Conservation (phyloP, 1,284 basidiomycete genomes). For the Cryptococcus sp. region DNA sequence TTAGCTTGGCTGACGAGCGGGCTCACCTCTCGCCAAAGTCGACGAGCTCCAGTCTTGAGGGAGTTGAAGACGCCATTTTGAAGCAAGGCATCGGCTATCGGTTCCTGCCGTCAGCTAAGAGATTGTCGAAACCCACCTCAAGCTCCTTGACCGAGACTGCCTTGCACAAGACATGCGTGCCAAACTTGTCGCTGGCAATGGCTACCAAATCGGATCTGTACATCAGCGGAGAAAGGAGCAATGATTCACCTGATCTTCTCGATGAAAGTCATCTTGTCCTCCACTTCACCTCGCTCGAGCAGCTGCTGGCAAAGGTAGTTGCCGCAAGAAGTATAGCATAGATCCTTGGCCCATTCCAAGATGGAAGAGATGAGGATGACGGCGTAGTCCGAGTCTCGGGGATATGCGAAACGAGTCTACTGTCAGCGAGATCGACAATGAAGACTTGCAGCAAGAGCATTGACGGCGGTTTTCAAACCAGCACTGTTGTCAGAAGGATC, state of each 20-base stretch:
- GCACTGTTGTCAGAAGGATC: slow-evolving; percentile 1
- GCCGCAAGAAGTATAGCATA: slow-evolving; percentile 42
- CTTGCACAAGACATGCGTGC: slow-evolving; percentile 42
- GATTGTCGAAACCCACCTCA: slow-evolving; percentile 23
- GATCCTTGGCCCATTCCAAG: slow-evolving; percentile 31
- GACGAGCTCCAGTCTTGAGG: slow-evolving; percentile 38
- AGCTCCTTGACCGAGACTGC: slow-evolving; percentile 36
- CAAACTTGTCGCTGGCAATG: slow-evolving; percentile 43
- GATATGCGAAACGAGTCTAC: slow-evolving; percentile 15
- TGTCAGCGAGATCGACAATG: neutral
- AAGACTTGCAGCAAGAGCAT: slow-evolving; percentile 2
- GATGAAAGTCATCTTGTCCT: slow-evolving; percentile 37
- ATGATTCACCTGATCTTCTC: slow-evolving; percentile 29
- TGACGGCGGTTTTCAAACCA: slow-evolving; percentile 6
- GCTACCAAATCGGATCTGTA: slow-evolving; percentile 32
- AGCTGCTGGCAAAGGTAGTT: slow-evolving; percentile 44
- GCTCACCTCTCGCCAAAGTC: slow-evolving; percentile 39
- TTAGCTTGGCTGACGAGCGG: neutral
- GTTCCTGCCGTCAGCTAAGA: slow-evolving; percentile 10
- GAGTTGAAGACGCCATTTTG: slow-evolving; percentile 37
- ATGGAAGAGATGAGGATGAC: slow-evolving; percentile 24
- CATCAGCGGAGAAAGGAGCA: neutral
- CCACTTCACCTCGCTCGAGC: slow-evolving; percentile 29
- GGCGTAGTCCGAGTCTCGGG: slow-evolving; percentile 7
- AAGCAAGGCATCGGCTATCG: slow-evolving; percentile 31